Conservation (phyloP, 2,329 filamentous ascomycete species). For the Ophiocordyceps camponoti-leonardi region DNA sequence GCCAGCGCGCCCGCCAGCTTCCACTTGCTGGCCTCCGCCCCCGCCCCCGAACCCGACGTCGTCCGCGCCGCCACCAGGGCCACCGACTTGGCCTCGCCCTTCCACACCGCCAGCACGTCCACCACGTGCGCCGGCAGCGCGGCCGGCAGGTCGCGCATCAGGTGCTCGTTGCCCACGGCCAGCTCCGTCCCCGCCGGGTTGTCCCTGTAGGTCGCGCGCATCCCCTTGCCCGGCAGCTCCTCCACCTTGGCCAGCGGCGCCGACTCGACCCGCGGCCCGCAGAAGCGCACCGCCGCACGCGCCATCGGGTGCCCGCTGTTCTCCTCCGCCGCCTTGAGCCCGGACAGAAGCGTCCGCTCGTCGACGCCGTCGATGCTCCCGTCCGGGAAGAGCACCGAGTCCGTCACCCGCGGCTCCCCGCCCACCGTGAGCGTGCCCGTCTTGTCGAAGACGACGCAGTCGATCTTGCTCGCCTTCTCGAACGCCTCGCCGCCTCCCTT, state of each 20-base stretch:
- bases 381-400: slow-evolving; percentile 24
- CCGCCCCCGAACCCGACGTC: slow-evolving; percentile 2
- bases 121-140: slow-evolving; percentile 16
- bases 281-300: slow-evolving; percentile 50
- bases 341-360: slow-evolving; percentile 25
- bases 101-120: slow-evolving; percentile 35
- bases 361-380: slow-evolving; percentile 6
- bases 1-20: slow-evolving; percentile 49
- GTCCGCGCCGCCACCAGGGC: slow-evolving; percentile 35
- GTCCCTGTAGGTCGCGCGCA: slow-evolving; percentile 36
- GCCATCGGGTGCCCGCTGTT: slow-evolving; percentile 62
- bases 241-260: slow-evolving; percentile 28
- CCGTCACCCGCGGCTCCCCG: slow-evolving; percentile 53
- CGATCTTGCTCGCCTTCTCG: slow-evolving; percentile 62
- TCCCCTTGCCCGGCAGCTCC: slow-evolving; percentile 55
- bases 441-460: slow-evolving; percentile 77
- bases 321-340: slow-evolving; percentile 46
- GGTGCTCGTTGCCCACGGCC: slow-evolving; percentile 54
- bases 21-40: too few relatives aligned
- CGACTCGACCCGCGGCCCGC: slow-evolving; percentile 19
- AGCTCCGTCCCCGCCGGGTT: slow-evolving; percentile 26
- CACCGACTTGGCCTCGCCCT: slow-evolving; percentile 44
- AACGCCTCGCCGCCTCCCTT: slow-evolving; percentile 77
- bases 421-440: slow-evolving; percentile 66
- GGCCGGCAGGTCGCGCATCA: slow-evolving; percentile 38